phyloP scores from a whole-genome alignment of 2,329 filamentous ascomycete genomes.

The Tolypocladium inflatum region DNA sequence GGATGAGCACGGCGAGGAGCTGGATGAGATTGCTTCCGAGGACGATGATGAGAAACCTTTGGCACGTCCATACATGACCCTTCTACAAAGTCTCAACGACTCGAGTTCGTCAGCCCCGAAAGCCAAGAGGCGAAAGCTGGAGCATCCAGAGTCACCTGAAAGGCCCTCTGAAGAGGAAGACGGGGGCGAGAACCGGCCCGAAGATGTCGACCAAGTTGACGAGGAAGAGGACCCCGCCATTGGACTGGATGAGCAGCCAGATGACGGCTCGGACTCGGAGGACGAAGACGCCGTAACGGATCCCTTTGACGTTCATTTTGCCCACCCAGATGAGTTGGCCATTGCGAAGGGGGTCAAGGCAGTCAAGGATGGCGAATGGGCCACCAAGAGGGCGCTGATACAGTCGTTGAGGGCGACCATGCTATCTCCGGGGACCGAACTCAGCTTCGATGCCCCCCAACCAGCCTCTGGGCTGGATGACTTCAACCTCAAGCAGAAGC shows the following conservation, averaged over 20 bases:
- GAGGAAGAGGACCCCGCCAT: constrained; percentile 9
- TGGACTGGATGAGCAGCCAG: constrained; percentile 14
- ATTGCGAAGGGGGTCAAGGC: constrained; percentile 44
- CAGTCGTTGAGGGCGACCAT: constrained; percentile 39
- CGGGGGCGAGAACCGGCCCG: constrained; percentile 27
- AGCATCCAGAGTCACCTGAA: constrained; percentile 21
- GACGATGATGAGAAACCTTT: constrained; percentile 32
- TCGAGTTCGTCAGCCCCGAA: constrained; percentile 26
- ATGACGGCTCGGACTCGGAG: constrained; percentile 32
- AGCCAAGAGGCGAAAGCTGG: constrained; percentile 49
- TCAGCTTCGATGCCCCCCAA: constrained; percentile 18
- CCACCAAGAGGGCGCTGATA: constrained; percentile 33
- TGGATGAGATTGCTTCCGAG: constrained; percentile 29
- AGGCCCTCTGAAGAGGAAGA: constrained; percentile 20
- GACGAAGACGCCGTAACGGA: constrained; percentile 49
- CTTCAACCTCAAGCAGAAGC: constrained; percentile 60
- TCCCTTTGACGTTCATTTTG: constrained; percentile 76
- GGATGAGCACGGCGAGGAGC: constrained; percentile 25
- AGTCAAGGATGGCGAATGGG: constrained; percentile 41
- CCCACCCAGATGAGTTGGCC: constrained; percentile 51
- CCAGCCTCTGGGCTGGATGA: constrained; percentile 30
- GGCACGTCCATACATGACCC: constrained; percentile 43
- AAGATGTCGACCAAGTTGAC: constrained; percentile 14
- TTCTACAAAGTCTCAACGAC: constrained; percentile 48
- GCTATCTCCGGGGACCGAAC: constrained; percentile 33